Percentiles rank a stretch among this genome's conserved stretches.
phyloP scores from a whole-genome alignment of 1,139 yeast species.

The Lodderomyces margitis region DNA sequence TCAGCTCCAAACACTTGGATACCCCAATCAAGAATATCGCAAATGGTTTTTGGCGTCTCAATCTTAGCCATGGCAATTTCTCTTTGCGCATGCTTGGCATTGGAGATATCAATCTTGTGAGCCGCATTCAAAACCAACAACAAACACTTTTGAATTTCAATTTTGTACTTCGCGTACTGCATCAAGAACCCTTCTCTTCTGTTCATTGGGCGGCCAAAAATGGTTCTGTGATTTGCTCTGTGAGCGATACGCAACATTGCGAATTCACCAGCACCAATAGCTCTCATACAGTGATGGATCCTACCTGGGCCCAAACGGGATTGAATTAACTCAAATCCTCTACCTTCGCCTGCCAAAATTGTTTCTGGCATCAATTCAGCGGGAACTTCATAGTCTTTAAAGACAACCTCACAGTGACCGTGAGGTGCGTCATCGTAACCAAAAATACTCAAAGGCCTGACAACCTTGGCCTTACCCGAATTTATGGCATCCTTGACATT shows the following conservation, averaged over 20 bases:
- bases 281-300: conserved; percentile 73
- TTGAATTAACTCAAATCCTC: conserved; percentile 68
- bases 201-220: conserved; percentile 57
- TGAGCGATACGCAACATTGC: conserved; percentile 52
- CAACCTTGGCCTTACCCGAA: conserved; percentile 49
- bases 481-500: conserved; percentile 53
- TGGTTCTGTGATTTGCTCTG: conserved; percentile 54
- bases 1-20: conserved; percentile 71
- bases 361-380: conserved; percentile 34
- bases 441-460: conserved; percentile 57
- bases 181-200: conserved; percentile 53
- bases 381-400: conserved; percentile 52
- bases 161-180: conserved; percentile 56
- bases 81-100: conserved; percentile 55
- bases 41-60: conserved; percentile 58
- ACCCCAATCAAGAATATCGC: conserved; percentile 61
- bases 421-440: conserved; percentile 77
- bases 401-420: conserved; percentile 66
- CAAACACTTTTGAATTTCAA: conserved; percentile 57
- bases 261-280: conserved; percentile 65
- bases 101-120: conserved; percentile 55
- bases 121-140: conserved; percentile 66
- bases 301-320: conserved; percentile 73
- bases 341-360: conserved; percentile 52
- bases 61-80: conserved; percentile 73